Evolutionary conservation across 2,329 filamentous ascomycete genomes (phyloP).

Genomic region (Penicillium sp.): DNA sequence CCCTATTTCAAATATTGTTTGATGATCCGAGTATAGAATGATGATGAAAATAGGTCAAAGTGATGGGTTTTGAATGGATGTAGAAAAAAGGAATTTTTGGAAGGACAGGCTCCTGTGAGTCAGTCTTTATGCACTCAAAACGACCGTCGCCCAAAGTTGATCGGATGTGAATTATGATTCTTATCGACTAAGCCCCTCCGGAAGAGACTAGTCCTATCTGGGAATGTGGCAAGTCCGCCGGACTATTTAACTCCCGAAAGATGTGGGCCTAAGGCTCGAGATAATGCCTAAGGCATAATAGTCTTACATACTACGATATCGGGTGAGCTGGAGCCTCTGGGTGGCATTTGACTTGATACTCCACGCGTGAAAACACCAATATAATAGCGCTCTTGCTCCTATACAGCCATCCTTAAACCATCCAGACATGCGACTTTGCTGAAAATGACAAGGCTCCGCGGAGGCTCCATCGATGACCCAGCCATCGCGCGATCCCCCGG

Average conservation of each 20-base stretch:
- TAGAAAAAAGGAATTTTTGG: neutral
- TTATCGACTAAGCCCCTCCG: slow-evolving; percentile 9
- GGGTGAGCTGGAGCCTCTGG: slow-evolving; percentile 16
- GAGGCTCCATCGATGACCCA: slow-evolving; percentile 38
- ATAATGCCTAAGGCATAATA: slow-evolving; percentile 18
- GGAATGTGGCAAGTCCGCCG: neutral
- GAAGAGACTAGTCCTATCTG: neutral
- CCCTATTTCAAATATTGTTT: neutral
- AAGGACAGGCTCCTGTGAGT: neutral
- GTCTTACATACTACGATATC: slow-evolving; percentile 24
- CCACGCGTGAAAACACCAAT: neutral
- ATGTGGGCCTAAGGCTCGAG: neutral
- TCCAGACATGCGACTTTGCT: slow-evolving; percentile 29
- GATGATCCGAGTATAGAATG: neutral
- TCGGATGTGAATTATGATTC: slow-evolving; percentile 4
- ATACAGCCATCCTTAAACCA: neutral
- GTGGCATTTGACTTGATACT: neutral
- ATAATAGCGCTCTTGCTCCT: neutral
- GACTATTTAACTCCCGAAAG: slow-evolving; percentile 1
- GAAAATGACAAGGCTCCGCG: slow-evolving; percentile 46
- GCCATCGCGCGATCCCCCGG: slow-evolving; percentile 28
- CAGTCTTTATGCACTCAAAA: neutral
- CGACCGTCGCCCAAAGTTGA: neutral
- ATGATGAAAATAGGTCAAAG: neutral
- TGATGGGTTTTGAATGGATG: neutral